Base-by-base conservation (phyloP, 2,329 filamentous ascomycete genomes). In the Colletotrichum ledebouriae region DNA sequence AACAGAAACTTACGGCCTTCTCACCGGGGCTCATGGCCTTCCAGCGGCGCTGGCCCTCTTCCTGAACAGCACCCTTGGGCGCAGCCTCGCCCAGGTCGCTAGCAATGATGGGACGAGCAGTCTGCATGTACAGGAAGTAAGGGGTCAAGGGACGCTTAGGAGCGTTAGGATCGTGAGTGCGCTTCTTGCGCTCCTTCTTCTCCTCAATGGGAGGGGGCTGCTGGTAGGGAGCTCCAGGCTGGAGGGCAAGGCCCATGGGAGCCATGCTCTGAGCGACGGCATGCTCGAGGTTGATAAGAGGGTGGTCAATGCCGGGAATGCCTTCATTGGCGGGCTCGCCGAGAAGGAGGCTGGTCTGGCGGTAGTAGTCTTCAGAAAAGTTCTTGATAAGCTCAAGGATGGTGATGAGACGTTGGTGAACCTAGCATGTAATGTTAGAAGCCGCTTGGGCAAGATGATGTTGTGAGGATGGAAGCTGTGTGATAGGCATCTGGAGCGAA, bases 111-210 rank as follows among this genome's bases (percentile, higher is more conserved):
- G 90, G 87, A 57, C 96, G 92, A 72, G 94, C 94, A 72, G 92
- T 91, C 79, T 97, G 92, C 86, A 97, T 94, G 84, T 94, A 98
- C 70, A 98, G 84, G 85, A 98, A 97, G 84, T 97, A 98, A 2
- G 95, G 94, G 6, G 95, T 98, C 76, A 98, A 81, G 9, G 95
- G 94, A 58, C 94, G 90, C 88, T 98, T 98, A 69, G 95, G 95
- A 6, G 94, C 94, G 79, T 97, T 97, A 73, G 94, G 94, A 78
- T 98, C 95, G 76, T 92, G 90, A 47, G 89, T 90, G 70, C 90
- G 89, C 85, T 94, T 94, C 87, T 96, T 95, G 80, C 92, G 91
- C 86, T 96, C 94, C 86, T 94, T 94, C 87, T 94, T 92, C 78
- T 90, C 89, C 75, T 89, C 87, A 10, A 83, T 86, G 29, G 66